phyloP scores from a whole-genome alignment of 345 rosid genomes.

The Acer yangbiense region DNA sequence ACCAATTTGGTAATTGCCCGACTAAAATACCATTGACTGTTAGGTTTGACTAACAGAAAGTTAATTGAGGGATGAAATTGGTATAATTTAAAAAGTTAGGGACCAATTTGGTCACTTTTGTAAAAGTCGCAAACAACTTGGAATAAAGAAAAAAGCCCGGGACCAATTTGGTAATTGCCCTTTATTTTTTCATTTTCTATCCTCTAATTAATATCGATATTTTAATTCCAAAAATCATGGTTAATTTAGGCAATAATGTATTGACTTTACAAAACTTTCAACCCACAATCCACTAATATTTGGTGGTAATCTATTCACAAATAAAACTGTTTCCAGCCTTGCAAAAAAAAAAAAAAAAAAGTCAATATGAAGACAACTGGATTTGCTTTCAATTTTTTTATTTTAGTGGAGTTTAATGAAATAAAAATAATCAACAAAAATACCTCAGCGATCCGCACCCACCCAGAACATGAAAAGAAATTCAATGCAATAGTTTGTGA shows the following conservation, averaged over 20 bases:
- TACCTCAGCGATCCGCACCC: not conserved
- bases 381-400: not conserved
- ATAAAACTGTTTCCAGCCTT: slow-evolving; percentile 4
- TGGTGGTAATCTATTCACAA: not conserved
- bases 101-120: too few relatives aligned
- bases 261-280: not conserved
- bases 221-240: not conserved
- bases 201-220: not conserved
- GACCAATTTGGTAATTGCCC: too few relatives aligned
- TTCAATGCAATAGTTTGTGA: not conserved
- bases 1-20: too few relatives aligned
- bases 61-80: too few relatives aligned
- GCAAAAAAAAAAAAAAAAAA: not conserved
- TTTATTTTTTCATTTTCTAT: too few relatives aligned
- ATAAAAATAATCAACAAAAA: not conserved
- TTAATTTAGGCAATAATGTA: not conserved
- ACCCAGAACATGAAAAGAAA: not conserved
- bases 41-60: too few relatives aligned
- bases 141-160: too few relatives aligned
- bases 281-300: not conserved
- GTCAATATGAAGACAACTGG: too few relatives aligned
- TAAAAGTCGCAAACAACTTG: too few relatives aligned
- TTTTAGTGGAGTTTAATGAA: not conserved
- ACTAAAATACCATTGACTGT: too few relatives aligned
- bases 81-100: too few relatives aligned